These are phyloP conservation scores for Wickerhamomyces mucosus DNA, from an alignment of 805 yeast genomes.

Conservation along the genomic window DNA sequence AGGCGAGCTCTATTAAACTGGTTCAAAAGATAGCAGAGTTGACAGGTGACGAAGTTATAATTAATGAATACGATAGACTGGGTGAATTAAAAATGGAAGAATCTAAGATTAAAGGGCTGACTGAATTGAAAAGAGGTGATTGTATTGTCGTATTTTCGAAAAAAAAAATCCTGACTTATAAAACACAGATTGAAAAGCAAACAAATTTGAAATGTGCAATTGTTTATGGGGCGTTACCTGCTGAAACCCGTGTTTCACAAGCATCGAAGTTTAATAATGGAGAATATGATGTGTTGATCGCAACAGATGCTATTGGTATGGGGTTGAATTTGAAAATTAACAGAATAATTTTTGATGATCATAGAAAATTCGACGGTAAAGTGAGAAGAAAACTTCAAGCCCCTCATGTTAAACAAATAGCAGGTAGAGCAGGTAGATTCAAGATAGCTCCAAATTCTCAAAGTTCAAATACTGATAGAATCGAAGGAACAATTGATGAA, in stretches of 20 bases:
- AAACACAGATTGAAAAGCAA: constrained; percentile 55
- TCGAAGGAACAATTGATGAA: background rate
- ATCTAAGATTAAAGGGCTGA: constrained; percentile 25
- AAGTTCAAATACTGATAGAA: background rate
- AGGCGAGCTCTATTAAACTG: constrained; percentile 69
- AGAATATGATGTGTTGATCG: constrained; percentile 72
- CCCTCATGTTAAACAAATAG: constrained; percentile 82
- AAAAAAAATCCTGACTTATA: constrained; percentile 55
- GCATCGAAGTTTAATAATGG: constrained; percentile 76
- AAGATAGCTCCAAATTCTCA: constrained; percentile 26
- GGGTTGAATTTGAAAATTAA: constrained; percentile 83
- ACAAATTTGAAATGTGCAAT: constrained; percentile 72
- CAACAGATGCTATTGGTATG: constrained; percentile 98
- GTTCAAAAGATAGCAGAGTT: constrained; percentile 45
- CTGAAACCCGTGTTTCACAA: constrained; percentile 84
- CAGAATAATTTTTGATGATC: constrained; percentile 65
- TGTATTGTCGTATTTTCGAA: constrained; percentile 86
- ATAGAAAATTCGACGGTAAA: constrained; percentile 63
- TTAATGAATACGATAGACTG: constrained; percentile 63
- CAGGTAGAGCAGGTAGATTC: constrained; percentile 92
- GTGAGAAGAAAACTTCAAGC: constrained; percentile 36
- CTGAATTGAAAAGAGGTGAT: constrained; percentile 58
- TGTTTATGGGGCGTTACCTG: constrained; percentile 92
- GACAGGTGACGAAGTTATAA: constrained; percentile 76
- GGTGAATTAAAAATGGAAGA: constrained; percentile 58